Base-by-base conservation (phyloP, 768 basidiomycete genomes). In the Suillus brevipes region DNA sequence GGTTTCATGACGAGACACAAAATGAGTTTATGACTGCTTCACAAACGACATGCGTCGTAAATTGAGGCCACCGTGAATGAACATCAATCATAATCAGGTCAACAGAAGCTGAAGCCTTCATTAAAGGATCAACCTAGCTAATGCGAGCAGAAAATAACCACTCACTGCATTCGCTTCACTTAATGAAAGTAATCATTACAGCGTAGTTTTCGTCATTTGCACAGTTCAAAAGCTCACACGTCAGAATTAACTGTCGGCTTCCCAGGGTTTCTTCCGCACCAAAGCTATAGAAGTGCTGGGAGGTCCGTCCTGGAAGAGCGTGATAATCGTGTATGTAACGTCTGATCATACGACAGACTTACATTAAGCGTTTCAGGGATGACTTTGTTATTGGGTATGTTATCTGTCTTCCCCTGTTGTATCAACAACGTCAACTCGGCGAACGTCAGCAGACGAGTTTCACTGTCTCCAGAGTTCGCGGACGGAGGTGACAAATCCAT, bases 351-450 rank as follows among this genome's bases (percentile, higher is more conserved):
- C 43, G 47, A 61, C 25, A 40, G 42, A 73, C 85, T 67, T 71
- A 91, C 92, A 77, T 88, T 90, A 42, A 93, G 69, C 2, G 73
- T 78, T n/a, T 88, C 81, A 0, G 89, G 86, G 53, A 94, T 91
- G 62, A 82, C 65, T 68, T 87, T 90, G 73, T 92, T 94, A 70
- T 93, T 90, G 1, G 92, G 92, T 43, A 94, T 91, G 72, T 87
- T 77, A 67, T 91, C 89, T 4, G 85, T 84, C 67, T 82, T 85
- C 20, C 91, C 91, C 23, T 88, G 80, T 69, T 90, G 85, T 65
- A 94, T 90, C 65, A 94, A 78, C 42, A 81, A 81, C 69, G 90
- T 85, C 61, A 94, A 77, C 73, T 93, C 87, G 1, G 84, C 79
- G 67, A 94, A 89, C 0, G 85, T 85, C 64, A 92, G 77, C 34